Evolutionary conservation across 352 stramenopile genomes (phyloP).

Genomic region (Pythium rishiriense): DNA sequence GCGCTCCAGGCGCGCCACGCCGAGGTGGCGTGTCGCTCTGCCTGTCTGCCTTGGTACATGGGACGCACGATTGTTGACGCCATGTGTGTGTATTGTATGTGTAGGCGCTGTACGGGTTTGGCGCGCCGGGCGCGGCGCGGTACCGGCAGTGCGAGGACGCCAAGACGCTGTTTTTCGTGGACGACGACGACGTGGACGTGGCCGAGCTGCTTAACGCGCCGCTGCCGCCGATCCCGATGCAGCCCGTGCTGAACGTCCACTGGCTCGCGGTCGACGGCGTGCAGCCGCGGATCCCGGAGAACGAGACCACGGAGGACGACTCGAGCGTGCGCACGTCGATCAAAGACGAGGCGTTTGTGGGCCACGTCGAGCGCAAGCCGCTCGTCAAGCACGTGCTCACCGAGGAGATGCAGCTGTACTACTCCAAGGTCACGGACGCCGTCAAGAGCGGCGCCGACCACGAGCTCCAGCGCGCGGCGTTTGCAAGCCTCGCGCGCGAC

Average conservation of each 20-base stretch:
- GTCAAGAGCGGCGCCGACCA: constrained; percentile 70
- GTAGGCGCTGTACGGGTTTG: constrained; percentile 77
- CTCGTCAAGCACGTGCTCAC: constrained; percentile 87
- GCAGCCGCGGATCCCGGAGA: constrained; percentile 82
- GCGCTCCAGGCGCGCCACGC: constrained; percentile 71
- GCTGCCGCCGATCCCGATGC: constrained; percentile 68
- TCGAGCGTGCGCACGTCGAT: constrained; percentile 69
- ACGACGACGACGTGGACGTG: constrained; percentile 77
- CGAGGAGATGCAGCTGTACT: constrained; percentile 90
- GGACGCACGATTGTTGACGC: too few species aligned
- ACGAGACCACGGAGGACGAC: constrained; percentile 74
- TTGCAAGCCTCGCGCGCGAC: constrained; percentile 76
- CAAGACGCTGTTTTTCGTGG: constrained; percentile 59
- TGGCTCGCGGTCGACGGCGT: constrained; percentile 85
- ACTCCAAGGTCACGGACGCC: constrained; percentile 83
- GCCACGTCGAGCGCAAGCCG: constrained; percentile 69
- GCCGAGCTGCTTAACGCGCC: constrained; percentile 73
- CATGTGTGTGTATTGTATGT: background rate
- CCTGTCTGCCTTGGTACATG: background rate
- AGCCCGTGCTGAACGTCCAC: constrained; percentile 73
- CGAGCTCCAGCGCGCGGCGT: constrained; percentile 73
- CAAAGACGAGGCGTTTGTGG: constrained; percentile 75
- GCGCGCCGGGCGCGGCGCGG: constrained; percentile 43
- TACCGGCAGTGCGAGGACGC: constrained; percentile 68
- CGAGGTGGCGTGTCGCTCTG: constrained; percentile 39